These are phyloP conservation scores for Salix exigua DNA, from an alignment of 345 rosid species.

Conservation along the genomic window DNA sequence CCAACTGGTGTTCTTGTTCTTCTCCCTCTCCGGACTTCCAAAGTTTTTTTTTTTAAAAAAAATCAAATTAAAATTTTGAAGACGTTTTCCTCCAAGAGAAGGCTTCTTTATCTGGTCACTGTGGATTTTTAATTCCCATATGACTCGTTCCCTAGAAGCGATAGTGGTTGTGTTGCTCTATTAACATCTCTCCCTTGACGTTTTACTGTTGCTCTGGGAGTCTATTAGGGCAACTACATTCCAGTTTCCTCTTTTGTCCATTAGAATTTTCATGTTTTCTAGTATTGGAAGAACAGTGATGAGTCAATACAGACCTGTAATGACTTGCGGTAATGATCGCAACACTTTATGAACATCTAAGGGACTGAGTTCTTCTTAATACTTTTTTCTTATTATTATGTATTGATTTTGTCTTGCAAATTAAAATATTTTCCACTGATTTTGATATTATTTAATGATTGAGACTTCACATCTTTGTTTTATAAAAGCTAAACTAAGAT, in stretches of 20 bases:
- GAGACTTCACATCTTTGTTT: background rate
- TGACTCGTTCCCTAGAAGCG: slow-evolving; percentile 95
- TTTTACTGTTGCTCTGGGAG: slow-evolving; percentile 15
- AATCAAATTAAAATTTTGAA: background rate
- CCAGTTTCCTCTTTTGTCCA: too few species aligned
- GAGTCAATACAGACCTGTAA: slow-evolving; percentile 35
- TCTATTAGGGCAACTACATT: slow-evolving; percentile 46
- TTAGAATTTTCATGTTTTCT: slow-evolving; percentile 1
- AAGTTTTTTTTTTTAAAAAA: too few species aligned
- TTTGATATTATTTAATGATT: background rate
- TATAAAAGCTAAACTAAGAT: background rate
- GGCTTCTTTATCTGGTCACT: slow-evolving; percentile 88
- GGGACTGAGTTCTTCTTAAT: slow-evolving; percentile 41
- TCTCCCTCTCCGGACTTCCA: background rate
- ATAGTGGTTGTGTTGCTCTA: slow-evolving; percentile 51
- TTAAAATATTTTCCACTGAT: background rate
- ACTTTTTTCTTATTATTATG: slow-evolving; percentile 15
- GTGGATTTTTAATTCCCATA: slow-evolving; percentile 64
- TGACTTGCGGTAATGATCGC: slow-evolving; percentile 24
- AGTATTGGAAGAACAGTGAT: slow-evolving; percentile 51
- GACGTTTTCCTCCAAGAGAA: background rate
- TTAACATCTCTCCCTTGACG: background rate
- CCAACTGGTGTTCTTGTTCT: background rate
- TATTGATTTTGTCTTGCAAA: too few species aligned
- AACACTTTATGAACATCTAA: slow-evolving; percentile 20